phyloP scores from a whole-genome alignment of 2,329 filamentous ascomycete species.

The Nannizziopsis barbatae region DNA sequence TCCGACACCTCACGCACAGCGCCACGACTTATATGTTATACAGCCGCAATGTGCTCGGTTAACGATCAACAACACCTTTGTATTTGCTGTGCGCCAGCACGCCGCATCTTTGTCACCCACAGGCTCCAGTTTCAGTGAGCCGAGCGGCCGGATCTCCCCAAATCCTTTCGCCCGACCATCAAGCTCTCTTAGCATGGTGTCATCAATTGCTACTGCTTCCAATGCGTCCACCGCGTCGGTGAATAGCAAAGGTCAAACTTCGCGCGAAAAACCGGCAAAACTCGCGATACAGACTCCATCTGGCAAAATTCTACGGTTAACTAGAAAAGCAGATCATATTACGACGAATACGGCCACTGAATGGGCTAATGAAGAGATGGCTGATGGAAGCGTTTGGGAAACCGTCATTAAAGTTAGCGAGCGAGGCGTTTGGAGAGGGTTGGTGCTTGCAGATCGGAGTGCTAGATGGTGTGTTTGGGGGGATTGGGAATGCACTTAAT shows the following conservation, averaged over 20 bases:
- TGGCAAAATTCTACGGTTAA: conserved; percentile 76
- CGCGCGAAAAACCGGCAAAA: conserved; percentile 71
- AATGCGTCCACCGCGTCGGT: conserved; percentile 19
- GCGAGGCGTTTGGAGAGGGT: conserved; percentile 50
- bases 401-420: conserved; percentile 58
- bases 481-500: conserved; percentile 50
- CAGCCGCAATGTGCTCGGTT: conserved; percentile 86
- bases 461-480: conserved; percentile 60
- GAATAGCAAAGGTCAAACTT: conserved; percentile 16
- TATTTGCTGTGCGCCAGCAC: conserved; percentile 91
- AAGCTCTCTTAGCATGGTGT: conserved; percentile 51
- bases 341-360: conserved; percentile 24
- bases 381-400: conserved; percentile 51
- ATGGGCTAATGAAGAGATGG: conserved; percentile 28
- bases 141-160: conserved; percentile 40
- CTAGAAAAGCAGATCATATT: conserved; percentile 38
- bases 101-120: conserved; percentile 49
- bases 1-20: conserved; percentile 92
- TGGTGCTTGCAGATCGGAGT: conserved; percentile 54
- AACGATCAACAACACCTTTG: conserved; percentile 92
- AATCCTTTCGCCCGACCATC: conserved; percentile 44
- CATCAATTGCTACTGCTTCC: conserved; percentile 44
- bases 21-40: conserved; percentile 91
- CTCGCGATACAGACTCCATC: conserved; percentile 86
- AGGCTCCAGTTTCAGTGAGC: conserved; percentile 27